Evolutionary conservation across 768 basidiomycete species (phyloP).

Genomic region (Kwoniella bestiolae): DNA sequence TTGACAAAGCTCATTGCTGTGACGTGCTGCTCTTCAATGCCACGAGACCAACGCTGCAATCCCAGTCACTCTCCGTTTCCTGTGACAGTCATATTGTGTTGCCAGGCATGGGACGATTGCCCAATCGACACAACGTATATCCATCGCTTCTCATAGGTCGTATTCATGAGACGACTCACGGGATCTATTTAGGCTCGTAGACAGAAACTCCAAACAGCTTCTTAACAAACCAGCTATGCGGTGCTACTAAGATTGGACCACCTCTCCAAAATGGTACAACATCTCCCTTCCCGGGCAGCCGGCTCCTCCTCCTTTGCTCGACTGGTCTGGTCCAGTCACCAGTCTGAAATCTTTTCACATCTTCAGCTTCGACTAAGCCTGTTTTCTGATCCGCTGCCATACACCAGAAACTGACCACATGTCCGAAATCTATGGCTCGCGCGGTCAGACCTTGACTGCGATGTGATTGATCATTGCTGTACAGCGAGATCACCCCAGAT

Average conservation of each 20-base stretch:
- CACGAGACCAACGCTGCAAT: too few species aligned
- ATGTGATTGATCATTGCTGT: background rate
- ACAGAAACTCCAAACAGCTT: slow-evolving; percentile 19
- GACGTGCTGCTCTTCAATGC: too few species aligned
- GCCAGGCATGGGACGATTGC: too few species aligned
- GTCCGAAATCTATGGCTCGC: slow-evolving; percentile 1
- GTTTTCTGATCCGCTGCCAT: slow-evolving; percentile 23
- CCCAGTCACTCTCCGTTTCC: too few species aligned
- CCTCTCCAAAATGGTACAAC: slow-evolving; percentile 22
- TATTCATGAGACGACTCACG: too few species aligned
- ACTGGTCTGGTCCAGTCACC: slow-evolving; percentile 15
- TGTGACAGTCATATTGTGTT: background rate
- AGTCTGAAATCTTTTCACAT: slow-evolving; percentile 23
- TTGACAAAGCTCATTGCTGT: too few species aligned
- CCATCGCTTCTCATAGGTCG: too few species aligned
- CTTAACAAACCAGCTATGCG: slow-evolving; percentile 23
- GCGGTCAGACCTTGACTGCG: background rate
- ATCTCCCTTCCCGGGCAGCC: slow-evolving; percentile 15
- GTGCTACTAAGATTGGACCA: slow-evolving; percentile 17
- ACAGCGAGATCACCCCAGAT: background rate
- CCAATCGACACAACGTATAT: too few species aligned
- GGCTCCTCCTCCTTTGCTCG: slow-evolving; percentile 12
- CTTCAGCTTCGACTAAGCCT: slow-evolving; percentile 10
- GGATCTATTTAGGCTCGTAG: slow-evolving; percentile 15
- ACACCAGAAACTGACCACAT: slow-evolving; percentile 17